These are phyloP conservation scores for Diplodia sapinea DNA, from an alignment of 2,329 filamentous ascomycete species.

Conservation along the genomic window DNA sequence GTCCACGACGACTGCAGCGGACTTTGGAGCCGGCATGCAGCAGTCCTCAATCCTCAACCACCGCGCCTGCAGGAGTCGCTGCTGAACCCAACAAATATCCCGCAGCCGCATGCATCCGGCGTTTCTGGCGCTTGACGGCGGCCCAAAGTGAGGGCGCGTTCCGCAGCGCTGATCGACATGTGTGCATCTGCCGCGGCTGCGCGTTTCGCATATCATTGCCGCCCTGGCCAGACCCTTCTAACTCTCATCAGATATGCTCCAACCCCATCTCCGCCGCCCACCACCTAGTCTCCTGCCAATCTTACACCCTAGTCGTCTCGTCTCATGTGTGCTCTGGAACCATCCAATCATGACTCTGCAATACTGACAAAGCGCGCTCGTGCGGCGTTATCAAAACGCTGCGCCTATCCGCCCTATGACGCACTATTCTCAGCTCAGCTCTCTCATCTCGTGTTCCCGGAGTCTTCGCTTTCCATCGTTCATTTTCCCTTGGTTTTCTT, in stretches of 20 bases:
- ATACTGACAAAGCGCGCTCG: conserved; percentile 6
- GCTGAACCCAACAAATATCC: neutral
- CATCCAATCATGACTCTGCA: neutral
- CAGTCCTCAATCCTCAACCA: neutral
- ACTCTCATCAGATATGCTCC: neutral
- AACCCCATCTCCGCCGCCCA: neutral
- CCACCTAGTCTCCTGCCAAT: conserved; percentile 4
- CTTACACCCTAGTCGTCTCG: neutral
- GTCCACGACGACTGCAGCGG: conserved; percentile 9
- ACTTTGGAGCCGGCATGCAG: conserved; percentile 13
- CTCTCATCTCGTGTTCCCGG: neutral
- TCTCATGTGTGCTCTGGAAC: neutral
- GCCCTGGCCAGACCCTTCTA: neutral
- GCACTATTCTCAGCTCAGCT: neutral
- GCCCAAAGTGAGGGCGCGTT: neutral
- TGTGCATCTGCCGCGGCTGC: neutral
- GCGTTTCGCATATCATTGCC: conserved; percentile 5
- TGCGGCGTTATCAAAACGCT: neutral
- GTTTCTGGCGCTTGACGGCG: neutral
- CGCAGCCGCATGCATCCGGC: neutral
- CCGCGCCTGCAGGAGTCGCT: neutral
- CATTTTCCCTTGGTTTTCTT: neutral
- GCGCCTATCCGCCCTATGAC: neutral
- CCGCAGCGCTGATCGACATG: neutral
- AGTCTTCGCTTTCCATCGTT: neutral